Base-by-base conservation (phyloP, 371 early-diverging fungal genomes). In the Capillidium heterosporum region DNA sequence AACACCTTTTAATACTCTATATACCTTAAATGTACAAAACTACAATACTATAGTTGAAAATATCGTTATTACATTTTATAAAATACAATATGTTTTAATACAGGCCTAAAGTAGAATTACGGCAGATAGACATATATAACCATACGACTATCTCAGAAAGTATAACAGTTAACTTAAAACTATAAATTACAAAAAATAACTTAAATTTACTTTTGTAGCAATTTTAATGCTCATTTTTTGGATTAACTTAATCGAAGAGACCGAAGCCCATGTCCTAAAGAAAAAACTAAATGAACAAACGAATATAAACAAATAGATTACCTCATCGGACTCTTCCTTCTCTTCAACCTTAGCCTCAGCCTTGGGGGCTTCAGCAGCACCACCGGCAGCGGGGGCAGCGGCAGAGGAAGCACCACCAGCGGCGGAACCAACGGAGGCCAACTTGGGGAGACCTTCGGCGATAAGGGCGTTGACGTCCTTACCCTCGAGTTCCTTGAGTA, bases 351-450 rank as follows among this genome's bases (percentile, higher is more conserved):
- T 70, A 56, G 66, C 65, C 58, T 65, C 70, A 58, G 64, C 71
- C 56, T 55, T 61, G 47, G 63, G 66, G 35, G 65, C 59, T 27
- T 43, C 62, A 48, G 58, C 64, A 40, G 69, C 62, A 57, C 66
- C 62, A 56, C 66, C 64, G 55, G 70, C 78, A 58, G 72, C 79
- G 42, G 63, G 64, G 60, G 54, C 68, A 44, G 52, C 68, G 32
- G 62, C 65, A 52, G 52, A 59, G 40, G 82, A 77, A 62, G 80
- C 74, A 61, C 71, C 84, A 68, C 76, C 90, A 70, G 86, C 91
- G 69, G 84, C 87, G 64, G 85, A 61, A 65, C 95, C 91, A 65
- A 94, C 85, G 66, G 91, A 84, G 58, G 94, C 82, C 61, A 95
- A 81, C 86, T 95, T 95, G 69, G 75, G 64, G 63, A 74, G 60